Conservation (phyloP, 2,329 filamentous ascomycete species). For the Lecanicillium sp. region DNA sequence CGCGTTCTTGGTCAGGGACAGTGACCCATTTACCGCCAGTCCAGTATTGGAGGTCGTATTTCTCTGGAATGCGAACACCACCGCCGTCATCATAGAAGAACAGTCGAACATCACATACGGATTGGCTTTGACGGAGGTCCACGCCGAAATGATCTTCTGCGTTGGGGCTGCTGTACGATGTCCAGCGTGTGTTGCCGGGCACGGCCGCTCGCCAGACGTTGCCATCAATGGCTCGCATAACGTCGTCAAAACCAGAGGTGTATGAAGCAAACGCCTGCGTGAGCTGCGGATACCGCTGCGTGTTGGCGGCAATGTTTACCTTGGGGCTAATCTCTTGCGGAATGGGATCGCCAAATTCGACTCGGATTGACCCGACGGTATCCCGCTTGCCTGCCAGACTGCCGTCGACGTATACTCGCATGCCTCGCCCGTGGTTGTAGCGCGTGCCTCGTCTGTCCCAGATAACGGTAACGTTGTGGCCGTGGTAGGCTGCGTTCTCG, state of each 20-base stretch:
- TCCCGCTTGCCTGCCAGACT: constrained; percentile 8
- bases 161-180: constrained; percentile 25
- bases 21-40: constrained; percentile 5
- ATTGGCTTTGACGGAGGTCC: constrained; percentile 13
- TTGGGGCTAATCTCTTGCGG: not conserved
- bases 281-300: constrained; percentile 19
- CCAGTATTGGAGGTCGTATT: constrained; percentile 12
- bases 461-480: constrained; percentile 29
- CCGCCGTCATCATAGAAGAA: constrained; percentile 23
- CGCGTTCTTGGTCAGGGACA: constrained; percentile 1
- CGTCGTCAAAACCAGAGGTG: constrained; percentile 22
- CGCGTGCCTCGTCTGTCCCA: constrained; percentile 30
- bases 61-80: constrained; percentile 17
- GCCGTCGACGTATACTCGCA: constrained; percentile 30
- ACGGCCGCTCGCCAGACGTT: constrained; percentile 30
- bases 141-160: constrained; percentile 18
- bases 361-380: constrained; percentile 12
- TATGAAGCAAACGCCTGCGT: constrained; percentile 24
- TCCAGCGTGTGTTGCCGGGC: constrained; percentile 31
- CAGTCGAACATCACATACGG: constrained; percentile 24
- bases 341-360: constrained; percentile 11
- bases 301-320: constrained; percentile 35
- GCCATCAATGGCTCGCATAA: constrained; percentile 32
- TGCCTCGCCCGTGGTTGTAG: constrained; percentile 25
- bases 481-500: constrained; percentile 35